Conservation (phyloP, 345 rosid genomes). For the Arabis hirsuta region DNA sequence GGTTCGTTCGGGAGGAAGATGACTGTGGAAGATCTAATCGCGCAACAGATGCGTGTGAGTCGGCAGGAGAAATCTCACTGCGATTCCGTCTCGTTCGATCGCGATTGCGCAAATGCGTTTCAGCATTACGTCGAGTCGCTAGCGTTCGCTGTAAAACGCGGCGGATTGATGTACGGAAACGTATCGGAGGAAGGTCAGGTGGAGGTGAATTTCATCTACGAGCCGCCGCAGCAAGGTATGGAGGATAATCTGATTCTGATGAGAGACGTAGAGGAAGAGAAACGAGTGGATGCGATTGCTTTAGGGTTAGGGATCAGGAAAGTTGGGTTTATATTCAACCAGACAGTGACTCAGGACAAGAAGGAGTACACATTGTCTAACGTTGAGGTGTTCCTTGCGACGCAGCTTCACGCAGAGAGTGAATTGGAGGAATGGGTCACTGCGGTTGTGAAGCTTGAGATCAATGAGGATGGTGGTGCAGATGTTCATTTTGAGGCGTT, state of each 20-base stretch:
- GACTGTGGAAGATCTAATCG: constrained; percentile 94
- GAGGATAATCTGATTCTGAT: constrained; percentile 59
- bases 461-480: constrained; percentile 74
- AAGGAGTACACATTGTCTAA: constrained; percentile 80
- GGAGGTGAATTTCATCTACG: constrained; percentile 86
- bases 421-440: constrained; percentile 93
- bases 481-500: constrained; percentile 96
- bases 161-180: constrained; percentile 92
- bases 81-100: constrained; percentile 84
- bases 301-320: constrained; percentile 80
- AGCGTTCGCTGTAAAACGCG: constrained; percentile 82
- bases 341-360: constrained; percentile 70
- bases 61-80: constrained; percentile 88
- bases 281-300: constrained; percentile 75
- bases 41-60: constrained; percentile 83
- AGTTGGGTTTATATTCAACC: constrained; percentile 84
- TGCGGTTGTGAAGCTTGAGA: constrained; percentile 82
- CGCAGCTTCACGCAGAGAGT: constrained; percentile 76
- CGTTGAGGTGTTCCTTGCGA: constrained; percentile 74
- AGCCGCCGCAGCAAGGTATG: constrained; percentile 86
- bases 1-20: constrained; percentile 96
- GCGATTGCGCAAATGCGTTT: constrained; percentile 77
- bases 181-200: constrained; percentile 77
- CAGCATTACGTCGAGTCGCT: constrained; percentile 76
- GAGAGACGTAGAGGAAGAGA: constrained; percentile 74